Base-by-base conservation (phyloP, 1,284 basidiomycete genomes). In the Ustilago loliicola region DNA sequence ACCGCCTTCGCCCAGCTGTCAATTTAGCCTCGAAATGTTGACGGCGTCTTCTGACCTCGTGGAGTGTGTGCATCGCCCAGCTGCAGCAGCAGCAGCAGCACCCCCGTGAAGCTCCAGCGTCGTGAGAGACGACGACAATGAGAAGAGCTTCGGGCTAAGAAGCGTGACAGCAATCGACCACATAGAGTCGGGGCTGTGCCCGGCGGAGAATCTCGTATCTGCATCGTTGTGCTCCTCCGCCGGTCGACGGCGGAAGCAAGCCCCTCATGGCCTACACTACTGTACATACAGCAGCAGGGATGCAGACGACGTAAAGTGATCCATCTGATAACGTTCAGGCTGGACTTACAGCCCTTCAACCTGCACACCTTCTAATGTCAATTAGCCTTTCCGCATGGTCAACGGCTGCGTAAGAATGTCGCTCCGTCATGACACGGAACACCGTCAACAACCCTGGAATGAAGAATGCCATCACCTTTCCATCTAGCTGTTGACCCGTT, bases 141-240 rank as follows among this genome's bases (percentile, higher is more conserved):
- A 9, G 19, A 40, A 40, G 38, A 40, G 34, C 34, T 36, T 15
- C 9, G 10, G 34, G 15, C 9, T 36, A 13, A 25, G 50, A 29
- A 32, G 47, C 0, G 45, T n/a, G 32, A 48, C 45, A 54, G 27
- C 29, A 27, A 53, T 21, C 15, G 29, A 62, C 54, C 66, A 68
- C 66, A 68, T 68, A 60, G 66, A 60, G 36, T 38, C n/a, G 55
- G 47, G 66, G 66, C 66, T 68, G 66, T 68, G 66, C 29, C 27
- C 25, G 23, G 48, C 48, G 27, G 23, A 25, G 48, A 29, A 27
- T 2, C 8, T 21, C 8, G 9, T 23, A 23, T 25, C 45, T 48
- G n/a, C n/a, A n/a, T n/a, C n/a, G 45, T 30, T 21, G n/a, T 42
- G 6, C 27, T 23, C 27, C 30, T 21, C 51, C 30, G 27, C 30